These are phyloP conservation scores for Penicillium polonicum DNA, from an alignment of 2,329 filamentous ascomycete genomes.

Conservation along the genomic window DNA sequence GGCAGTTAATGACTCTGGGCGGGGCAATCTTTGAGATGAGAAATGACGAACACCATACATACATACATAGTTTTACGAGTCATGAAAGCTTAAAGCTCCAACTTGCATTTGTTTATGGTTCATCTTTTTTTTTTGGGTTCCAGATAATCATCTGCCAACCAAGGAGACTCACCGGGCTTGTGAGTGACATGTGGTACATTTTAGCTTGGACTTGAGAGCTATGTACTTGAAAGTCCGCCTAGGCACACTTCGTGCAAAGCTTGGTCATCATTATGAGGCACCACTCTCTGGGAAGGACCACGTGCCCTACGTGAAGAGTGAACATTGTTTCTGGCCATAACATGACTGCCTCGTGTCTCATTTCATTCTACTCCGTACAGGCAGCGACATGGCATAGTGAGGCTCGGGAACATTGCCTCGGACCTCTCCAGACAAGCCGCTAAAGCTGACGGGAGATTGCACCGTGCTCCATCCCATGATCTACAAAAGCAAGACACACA, in stretches of 20 bases:
- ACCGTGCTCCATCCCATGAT: background rate
- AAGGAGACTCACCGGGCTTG: background rate
- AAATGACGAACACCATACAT: conserved; percentile 5
- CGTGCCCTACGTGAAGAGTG: background rate
- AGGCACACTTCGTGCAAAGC: background rate
- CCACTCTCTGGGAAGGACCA: background rate
- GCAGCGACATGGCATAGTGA: background rate
- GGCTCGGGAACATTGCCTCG: background rate
- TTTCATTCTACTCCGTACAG: background rate
- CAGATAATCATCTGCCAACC: background rate
- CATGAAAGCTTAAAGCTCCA: conserved; percentile 12
- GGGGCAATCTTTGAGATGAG: conserved; percentile 26
- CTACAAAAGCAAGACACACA: background rate
- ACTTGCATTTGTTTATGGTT: conserved; percentile 1
- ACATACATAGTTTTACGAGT: conserved; percentile 17
- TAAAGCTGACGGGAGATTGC: background rate
- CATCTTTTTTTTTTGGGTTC: background rate
- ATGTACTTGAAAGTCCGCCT: background rate
- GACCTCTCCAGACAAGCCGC: background rate
- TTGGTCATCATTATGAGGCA: background rate
- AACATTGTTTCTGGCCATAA: background rate
- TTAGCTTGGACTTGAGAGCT: background rate
- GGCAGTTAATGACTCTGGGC: conserved; percentile 16
- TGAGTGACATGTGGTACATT: background rate
- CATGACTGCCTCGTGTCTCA: background rate